phyloP scores from a whole-genome alignment of 352 stramenopile species.

The Nothophytophthora sp. region DNA sequence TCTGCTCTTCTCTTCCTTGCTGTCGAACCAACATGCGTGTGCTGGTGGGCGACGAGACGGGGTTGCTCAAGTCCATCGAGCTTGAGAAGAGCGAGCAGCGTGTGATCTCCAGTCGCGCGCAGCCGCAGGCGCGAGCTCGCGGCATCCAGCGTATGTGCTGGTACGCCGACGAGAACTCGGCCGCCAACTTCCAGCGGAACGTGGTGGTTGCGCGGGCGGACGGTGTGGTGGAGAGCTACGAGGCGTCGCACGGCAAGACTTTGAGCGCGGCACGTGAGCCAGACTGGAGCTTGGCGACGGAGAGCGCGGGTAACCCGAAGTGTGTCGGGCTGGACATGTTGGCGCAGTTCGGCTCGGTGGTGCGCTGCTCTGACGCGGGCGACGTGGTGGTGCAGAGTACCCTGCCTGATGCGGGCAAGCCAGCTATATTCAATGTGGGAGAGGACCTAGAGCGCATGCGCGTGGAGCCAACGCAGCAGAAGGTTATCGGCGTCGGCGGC shows the following conservation, averaged over 20 bases:
- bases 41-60: conserved; percentile 80
- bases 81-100: conserved; percentile 73
- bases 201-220: conserved; percentile 63
- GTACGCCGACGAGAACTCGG: conserved; percentile 53
- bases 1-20: not conserved
- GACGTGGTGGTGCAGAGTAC: conserved; percentile 57
- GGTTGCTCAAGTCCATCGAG: conserved; percentile 80
- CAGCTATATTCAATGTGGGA: conserved; percentile 56
- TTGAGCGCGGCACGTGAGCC: conserved; percentile 29
- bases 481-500: conserved; percentile 70
- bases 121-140: conserved; percentile 49
- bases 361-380: conserved; percentile 59
- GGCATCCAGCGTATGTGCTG: conserved; percentile 62
- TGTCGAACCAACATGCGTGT: conserved; percentile 52
- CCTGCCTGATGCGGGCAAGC: conserved; percentile 39
- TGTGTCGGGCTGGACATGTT: conserved; percentile 65
- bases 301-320: conserved; percentile 13
- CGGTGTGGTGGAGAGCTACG: conserved; percentile 69
- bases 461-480: conserved; percentile 45
- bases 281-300: conserved; percentile 46
- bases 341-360: conserved; percentile 61
- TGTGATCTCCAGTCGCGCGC: conserved; percentile 43
- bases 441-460: conserved; percentile 56
- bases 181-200: conserved; percentile 34
- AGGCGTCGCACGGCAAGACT: conserved; percentile 38